phyloP scores from a whole-genome alignment of 1,284 basidiomycete genomes.

The Sporisorium exsertum region DNA sequence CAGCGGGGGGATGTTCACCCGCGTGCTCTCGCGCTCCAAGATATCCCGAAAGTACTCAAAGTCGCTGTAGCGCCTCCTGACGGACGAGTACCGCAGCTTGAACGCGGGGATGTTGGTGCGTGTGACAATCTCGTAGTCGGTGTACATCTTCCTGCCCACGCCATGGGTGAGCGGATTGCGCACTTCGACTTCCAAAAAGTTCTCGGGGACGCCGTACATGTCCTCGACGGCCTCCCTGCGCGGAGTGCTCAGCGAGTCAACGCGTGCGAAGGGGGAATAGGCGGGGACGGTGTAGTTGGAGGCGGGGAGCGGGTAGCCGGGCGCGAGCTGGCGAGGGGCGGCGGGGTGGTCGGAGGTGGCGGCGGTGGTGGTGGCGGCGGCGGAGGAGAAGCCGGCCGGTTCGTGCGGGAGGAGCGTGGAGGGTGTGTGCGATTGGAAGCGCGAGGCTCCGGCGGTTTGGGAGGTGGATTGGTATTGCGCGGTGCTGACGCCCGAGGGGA shows the following conservation, averaged over 20 bases:
- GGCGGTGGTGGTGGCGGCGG: constrained; percentile 9
- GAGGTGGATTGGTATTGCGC: constrained; percentile 4
- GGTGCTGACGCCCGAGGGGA: constrained; percentile 32
- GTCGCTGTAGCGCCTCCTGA: constrained; percentile 94
- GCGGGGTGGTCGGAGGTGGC: constrained; percentile 7
- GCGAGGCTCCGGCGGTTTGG: constrained; percentile 13
- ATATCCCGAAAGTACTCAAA: constrained; percentile 99
- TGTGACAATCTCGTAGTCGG: constrained; percentile 98
- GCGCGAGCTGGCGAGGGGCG: constrained; percentile 42
- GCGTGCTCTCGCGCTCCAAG: constrained; percentile 93
- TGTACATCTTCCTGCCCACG: constrained; percentile 88
- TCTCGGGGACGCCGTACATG: constrained; percentile 90
- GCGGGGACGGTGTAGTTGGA: constrained; percentile 53
- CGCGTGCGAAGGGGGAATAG: constrained; percentile 67
- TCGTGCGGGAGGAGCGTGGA: constrained; percentile 51
- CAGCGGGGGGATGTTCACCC: constrained; percentile 95
- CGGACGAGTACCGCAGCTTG: constrained; percentile 92
- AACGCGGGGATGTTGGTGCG: constrained; percentile 99
- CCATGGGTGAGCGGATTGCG: constrained; percentile 94
- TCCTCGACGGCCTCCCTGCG: constrained; percentile 77
- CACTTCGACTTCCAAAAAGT: constrained; percentile 98
- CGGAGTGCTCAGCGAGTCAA: constrained; percentile 56
- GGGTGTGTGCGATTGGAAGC: constrained; percentile 50
- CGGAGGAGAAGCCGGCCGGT: constrained; percentile 24
- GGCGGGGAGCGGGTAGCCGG: constrained; percentile 53